Percentiles rank a stretch among this genome's conserved stretches.
phyloP scores from a whole-genome alignment of 1,139 yeast genomes.

The Debaryomyces robertsiae region DNA sequence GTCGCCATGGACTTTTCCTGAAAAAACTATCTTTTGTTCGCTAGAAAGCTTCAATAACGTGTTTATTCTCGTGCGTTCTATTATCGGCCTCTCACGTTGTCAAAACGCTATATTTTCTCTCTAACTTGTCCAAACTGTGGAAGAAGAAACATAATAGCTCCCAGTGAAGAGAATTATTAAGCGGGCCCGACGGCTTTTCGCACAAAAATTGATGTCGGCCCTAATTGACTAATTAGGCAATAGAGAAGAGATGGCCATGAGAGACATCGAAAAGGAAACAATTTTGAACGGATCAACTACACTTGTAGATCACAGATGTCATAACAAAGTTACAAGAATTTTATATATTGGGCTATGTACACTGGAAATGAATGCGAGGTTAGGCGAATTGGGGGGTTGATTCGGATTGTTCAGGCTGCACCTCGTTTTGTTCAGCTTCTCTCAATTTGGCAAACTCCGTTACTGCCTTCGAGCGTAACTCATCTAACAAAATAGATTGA shows the following conservation, averaged over 20 bases:
- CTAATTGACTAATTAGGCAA: constrained; percentile 2
- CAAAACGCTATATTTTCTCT: too few relatives aligned
- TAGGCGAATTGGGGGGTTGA: constrained; percentile 4
- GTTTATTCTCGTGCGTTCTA: background rate
- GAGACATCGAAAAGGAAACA: too few relatives aligned
- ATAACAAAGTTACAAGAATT: too few relatives aligned
- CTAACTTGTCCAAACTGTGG: background rate
- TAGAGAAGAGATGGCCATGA: background rate
- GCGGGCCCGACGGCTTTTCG: constrained; percentile 2
- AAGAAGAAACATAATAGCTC: background rate
- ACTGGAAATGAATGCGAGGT: background rate
- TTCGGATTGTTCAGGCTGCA: constrained; percentile 1
- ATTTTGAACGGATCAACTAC: too few relatives aligned
- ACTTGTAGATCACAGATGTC: too few relatives aligned
- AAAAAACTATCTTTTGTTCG: too few relatives aligned
- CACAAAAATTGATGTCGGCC: constrained; percentile 6
- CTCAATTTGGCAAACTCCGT: constrained; percentile 34
- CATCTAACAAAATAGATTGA: constrained; percentile 62
- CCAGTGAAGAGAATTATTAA: background rate
- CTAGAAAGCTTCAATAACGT: background rate
- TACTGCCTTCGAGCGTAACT: constrained; percentile 49
- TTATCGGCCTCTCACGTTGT: too few relatives aligned
- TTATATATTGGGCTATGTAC: constrained; percentile 6
- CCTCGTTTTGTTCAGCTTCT: constrained; percentile 11
- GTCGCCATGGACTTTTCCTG: background rate